Evolutionary conservation across 768 basidiomycete genomes (phyloP).

Genomic region (Dioszegia aurantiaca): DNA sequence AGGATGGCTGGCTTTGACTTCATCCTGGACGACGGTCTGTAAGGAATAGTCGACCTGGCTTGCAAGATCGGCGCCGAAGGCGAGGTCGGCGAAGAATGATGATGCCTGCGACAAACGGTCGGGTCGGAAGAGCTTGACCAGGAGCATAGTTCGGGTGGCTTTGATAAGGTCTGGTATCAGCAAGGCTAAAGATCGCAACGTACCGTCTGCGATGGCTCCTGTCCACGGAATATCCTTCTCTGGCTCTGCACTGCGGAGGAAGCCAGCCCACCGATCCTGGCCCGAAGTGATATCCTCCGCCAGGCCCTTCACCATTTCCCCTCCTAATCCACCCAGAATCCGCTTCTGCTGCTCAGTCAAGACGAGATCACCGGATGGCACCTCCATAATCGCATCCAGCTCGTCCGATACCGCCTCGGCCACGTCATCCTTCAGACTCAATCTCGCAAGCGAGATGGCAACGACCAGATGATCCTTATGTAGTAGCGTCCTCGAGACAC

Average conservation of each 20-base stretch:
- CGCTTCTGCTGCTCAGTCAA: conserved; percentile 47
- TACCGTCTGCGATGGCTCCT: conserved; percentile 72
- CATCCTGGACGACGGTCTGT: conserved; percentile 69
- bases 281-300: conserved; percentile 41
- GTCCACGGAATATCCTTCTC: conserved; percentile 70
- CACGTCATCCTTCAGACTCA: conserved; percentile 66
- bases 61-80: conserved; percentile 79
- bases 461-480: conserved; percentile 88
- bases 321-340: conserved; percentile 19
- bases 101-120: conserved; percentile 85
- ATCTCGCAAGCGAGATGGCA: conserved; percentile 82
- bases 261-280: conserved; percentile 67
- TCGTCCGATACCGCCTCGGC: conserved; percentile 64
- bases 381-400: conserved; percentile 83
- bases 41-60: conserved; percentile 72
- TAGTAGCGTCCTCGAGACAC: conserved; percentile 84
- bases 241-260: conserved; percentile 66
- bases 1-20: conserved; percentile 76
- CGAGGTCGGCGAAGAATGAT: conserved; percentile 66
- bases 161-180: conserved; percentile 61
- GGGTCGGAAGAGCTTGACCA: conserved; percentile 87
- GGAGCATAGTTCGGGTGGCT: conserved; percentile 65
- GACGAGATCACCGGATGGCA: conserved; percentile 55
- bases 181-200: conserved; percentile 7
- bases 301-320: conserved; percentile 24